Evolutionary conservation across 306 rosid genomes (phyloP).

Genomic region (Albizia julibrissin): DNA sequence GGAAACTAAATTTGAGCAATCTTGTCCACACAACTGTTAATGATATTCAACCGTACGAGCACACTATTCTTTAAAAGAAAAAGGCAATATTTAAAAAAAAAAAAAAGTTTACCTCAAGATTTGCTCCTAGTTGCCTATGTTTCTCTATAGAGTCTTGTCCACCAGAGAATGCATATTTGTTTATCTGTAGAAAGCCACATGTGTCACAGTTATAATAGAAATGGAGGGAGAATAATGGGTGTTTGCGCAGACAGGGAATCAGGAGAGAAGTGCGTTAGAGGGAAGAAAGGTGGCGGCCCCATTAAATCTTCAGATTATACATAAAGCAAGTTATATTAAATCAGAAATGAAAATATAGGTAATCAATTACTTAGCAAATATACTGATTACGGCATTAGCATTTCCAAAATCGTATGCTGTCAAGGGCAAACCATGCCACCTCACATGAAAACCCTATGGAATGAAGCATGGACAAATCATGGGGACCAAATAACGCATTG

Average conservation of each 20-base stretch:
- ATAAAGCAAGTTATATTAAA: not conserved
- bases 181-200: conserved; percentile 59
- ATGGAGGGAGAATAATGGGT: not conserved
- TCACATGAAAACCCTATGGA: not conserved
- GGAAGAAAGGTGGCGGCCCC: not conserved
- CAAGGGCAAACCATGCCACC: not conserved
- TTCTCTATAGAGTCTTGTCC: conserved; percentile 92
- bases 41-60: conserved; percentile 2
- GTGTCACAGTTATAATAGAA: conserved; percentile 11
- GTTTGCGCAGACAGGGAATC: not conserved
- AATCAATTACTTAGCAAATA: conserved; percentile 3
- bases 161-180: conserved; percentile 85
- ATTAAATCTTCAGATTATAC: not conserved
- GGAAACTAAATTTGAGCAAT: not conserved
- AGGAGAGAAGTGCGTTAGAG: not conserved
- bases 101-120: conserved; percentile 68
- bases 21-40: not conserved
- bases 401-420: not conserved
- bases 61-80: conserved; percentile 18
- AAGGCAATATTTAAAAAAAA: not conserved
- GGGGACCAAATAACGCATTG: not conserved
- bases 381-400: not conserved
- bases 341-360: not conserved
- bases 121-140: conserved; percentile 85
- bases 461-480: not conserved